phyloP scores from a whole-genome alignment of 768 basidiomycete species.

The Agaricus bisporus region DNA sequence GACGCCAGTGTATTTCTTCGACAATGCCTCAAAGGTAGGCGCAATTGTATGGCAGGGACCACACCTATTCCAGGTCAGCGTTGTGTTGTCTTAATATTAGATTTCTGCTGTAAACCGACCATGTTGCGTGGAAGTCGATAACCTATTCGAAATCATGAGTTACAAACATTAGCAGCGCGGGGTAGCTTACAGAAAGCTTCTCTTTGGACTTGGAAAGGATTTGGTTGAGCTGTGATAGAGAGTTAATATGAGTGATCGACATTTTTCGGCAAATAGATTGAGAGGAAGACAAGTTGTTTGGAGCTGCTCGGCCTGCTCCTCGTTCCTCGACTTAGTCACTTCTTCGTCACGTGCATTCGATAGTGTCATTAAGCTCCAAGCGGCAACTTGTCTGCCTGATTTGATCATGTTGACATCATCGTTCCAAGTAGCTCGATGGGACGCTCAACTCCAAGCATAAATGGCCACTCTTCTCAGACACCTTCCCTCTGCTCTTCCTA shows the following conservation, averaged over 20 bases:
- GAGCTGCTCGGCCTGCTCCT: too few relatives aligned
- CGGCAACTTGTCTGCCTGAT: conserved; percentile 4
- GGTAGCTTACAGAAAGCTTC: conserved; percentile 52
- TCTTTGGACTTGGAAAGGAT: conserved; percentile 53
- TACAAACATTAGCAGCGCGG: neutral
- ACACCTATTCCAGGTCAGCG: conserved; percentile 50
- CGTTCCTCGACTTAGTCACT: too few relatives aligned
- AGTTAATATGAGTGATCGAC: conserved; percentile 55
- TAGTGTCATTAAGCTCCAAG: neutral
- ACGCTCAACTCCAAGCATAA: neutral
- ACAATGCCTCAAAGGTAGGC: conserved; percentile 63
- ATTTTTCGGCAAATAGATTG: neutral
- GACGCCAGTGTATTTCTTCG: conserved; percentile 61
- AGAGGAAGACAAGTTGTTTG: neutral
- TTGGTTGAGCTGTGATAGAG: conserved; percentile 55
- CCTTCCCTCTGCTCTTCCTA: neutral
- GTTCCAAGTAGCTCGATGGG: neutral
- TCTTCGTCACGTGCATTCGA: neutral
- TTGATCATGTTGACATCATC: conserved; percentile 3
- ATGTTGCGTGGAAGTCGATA: conserved; percentile 83
- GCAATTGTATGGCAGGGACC: conserved; percentile 83
- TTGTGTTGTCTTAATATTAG: neutral
- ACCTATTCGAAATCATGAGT: conserved; percentile 37
- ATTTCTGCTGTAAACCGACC: conserved; percentile 35
- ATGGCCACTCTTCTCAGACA: neutral